Evolutionary conservation across 352 stramenopile genomes (phyloP).

Genomic region (Phytopythium vexans): DNA sequence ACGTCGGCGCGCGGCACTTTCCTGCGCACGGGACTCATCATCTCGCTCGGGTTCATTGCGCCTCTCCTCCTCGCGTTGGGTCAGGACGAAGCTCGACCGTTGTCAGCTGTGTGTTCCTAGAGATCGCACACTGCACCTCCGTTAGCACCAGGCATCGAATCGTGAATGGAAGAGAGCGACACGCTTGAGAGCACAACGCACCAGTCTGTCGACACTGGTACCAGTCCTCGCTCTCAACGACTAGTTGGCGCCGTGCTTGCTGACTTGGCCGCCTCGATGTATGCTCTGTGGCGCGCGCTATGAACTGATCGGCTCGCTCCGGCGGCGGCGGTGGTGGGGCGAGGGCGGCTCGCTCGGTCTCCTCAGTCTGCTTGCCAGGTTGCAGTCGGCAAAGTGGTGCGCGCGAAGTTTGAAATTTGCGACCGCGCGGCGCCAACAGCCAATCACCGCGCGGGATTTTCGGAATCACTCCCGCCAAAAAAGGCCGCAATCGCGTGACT

Average conservation of each 20-base stretch:
- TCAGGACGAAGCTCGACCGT: too few relatives aligned
- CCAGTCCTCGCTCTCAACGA: too few relatives aligned
- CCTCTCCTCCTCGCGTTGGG: too few relatives aligned
- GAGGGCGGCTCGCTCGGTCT: not conserved
- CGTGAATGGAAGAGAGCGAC: too few relatives aligned
- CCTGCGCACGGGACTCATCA: conserved; percentile 40
- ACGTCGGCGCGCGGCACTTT: conserved; percentile 14
- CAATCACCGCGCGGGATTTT: conserved; percentile 27
- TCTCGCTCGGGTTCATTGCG: conserved; percentile 26
- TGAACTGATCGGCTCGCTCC: not conserved
- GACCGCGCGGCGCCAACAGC: not conserved
- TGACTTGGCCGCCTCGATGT: too few relatives aligned
- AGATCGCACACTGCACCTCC: too few relatives aligned
- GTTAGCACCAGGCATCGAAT: too few relatives aligned
- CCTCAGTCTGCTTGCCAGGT: not conserved
- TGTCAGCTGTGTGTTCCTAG: too few relatives aligned
- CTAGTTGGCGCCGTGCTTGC: too few relatives aligned
- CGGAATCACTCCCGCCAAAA: conserved; percentile 34
- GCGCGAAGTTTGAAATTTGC: conserved; percentile 6
- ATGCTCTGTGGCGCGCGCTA: too few relatives aligned
- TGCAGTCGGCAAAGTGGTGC: not conserved
- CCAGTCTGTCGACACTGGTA: too few relatives aligned
- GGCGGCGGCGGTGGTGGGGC: not conserved
- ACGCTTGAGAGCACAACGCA: too few relatives aligned
- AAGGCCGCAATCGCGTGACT: not conserved